Base-by-base conservation (phyloP, 2,329 filamentous ascomycete species). In the Teratosphaeria gauchensis region DNA sequence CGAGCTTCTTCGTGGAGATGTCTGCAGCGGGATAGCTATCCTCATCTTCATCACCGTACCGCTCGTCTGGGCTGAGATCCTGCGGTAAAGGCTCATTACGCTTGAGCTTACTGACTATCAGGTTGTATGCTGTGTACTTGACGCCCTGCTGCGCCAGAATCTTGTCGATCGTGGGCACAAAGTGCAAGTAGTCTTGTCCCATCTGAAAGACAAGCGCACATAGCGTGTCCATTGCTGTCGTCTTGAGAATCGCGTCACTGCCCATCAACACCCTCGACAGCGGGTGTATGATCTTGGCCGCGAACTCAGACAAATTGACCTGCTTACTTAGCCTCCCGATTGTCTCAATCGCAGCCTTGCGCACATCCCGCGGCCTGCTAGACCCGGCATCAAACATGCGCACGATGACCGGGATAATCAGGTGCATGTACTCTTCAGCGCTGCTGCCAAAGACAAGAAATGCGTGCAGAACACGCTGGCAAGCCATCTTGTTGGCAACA, bases 381-480 rank as follows among this genome's bases (percentile, higher is more conserved):
- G 68, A 65, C 11, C 66, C 69, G 69, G 90, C 95, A 72, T 99
- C 92, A 69, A 99, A 97, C 54, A 96, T 88, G 52, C 88, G 86
- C 8, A 99, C 92, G 68, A 99, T 91, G 38, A 95, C 90, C 0
- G 94, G 94, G 56, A 99, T 90, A 65, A 99, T 97, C 56, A 99
- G 80, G 72, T 99, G 94, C 94, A 99, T 99, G 73, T 99, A 99
- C 72, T 99, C 94, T 72, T 99, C 94, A 11, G 89, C 89, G 69
- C 92, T 97, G 0, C 92, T 87, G 1, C 95, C 95, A 71, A 99
- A 99, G 0, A 99, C 89, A 31, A 99, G 77, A 73, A 99, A 96
- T 0, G 92, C 92, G 71, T 97, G 94, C 28, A 99, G 79, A 3
- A 99, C 92, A 66, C 88, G 87, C 35, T 66, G 66, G 53, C 67